A percentile compares a stretch with the other conserved stretches of the same genome.
phyloP scores from a whole-genome alignment of 495 filamentous ascomycete species.

The Lentithecium fluviatile region DNA sequence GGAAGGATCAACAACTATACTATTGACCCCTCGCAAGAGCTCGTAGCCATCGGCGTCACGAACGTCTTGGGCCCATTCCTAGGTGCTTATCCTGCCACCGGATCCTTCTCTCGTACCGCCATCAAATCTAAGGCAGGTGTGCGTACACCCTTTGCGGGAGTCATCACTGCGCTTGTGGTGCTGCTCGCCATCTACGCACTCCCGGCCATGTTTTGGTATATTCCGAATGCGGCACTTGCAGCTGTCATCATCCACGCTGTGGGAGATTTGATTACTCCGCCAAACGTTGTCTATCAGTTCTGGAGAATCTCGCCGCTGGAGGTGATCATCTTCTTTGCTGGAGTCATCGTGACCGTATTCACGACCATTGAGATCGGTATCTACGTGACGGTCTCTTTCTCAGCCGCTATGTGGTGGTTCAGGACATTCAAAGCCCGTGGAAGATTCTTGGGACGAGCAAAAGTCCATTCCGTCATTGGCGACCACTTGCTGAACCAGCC shows the following conservation, averaged over 20 bases:
- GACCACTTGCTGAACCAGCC: constrained; percentile 71
- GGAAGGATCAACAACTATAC: constrained; percentile 96
- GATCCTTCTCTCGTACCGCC: constrained; percentile 94
- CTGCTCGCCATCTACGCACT: constrained; percentile 93
- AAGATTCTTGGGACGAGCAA: constrained; percentile 83
- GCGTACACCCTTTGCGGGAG: constrained; percentile 85
- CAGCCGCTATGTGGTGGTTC: constrained; percentile 77
- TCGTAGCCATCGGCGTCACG: constrained; percentile 90
- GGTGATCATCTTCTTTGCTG: constrained; percentile 88
- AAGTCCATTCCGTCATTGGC: constrained; percentile 85
- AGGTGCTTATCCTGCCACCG: constrained; percentile 90
- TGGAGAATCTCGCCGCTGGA: constrained; percentile 91
- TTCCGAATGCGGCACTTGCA: constrained; percentile 79
- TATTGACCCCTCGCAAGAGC: constrained; percentile 96
- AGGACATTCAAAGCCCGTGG: constrained; percentile 81
- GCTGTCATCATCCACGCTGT: constrained; percentile 98
- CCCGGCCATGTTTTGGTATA: constrained; percentile 91
- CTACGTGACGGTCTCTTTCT: constrained; percentile 77
- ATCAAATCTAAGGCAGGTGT: constrained; percentile 99
- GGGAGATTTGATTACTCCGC: constrained; percentile 89
- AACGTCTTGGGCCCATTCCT: constrained; percentile 94
- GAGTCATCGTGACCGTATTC: constrained; percentile 89
- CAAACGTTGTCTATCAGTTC: constrained; percentile 93
- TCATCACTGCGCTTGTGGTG: constrained; percentile 86
- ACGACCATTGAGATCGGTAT: constrained; percentile 86